These are phyloP conservation scores for Boletus rufocinnamomeus DNA, from an alignment of 768 basidiomycete genomes.

Conservation along the genomic window DNA sequence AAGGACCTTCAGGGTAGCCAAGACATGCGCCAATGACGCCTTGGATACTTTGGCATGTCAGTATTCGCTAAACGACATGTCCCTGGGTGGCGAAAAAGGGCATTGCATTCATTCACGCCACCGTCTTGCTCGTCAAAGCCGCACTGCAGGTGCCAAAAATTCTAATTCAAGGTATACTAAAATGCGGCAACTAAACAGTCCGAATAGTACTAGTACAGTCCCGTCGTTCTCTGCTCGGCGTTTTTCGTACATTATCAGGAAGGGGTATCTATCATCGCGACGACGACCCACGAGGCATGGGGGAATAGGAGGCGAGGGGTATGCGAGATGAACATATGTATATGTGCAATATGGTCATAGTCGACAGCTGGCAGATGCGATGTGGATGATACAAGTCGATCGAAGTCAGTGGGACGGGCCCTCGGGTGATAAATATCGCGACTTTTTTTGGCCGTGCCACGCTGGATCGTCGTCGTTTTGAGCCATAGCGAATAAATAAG, in stretches of 20 bases:
- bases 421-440: conserved; percentile 29
- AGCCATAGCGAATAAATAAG: conserved; percentile 35
- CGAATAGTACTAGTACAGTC: conserved; percentile 37
- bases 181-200: conserved; percentile 34
- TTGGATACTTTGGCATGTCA: conserved; percentile 19
- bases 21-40: conserved; percentile 17
- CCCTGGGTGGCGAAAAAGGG: conserved; percentile 28
- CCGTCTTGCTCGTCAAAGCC: conserved; percentile 4
- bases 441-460: conserved; percentile 27
- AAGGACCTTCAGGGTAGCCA: conserved; percentile 16
- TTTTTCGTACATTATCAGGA: conserved; percentile 30
- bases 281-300: conserved; percentile 25
- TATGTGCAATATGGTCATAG: conserved; percentile 35
- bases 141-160: conserved; percentile 28
- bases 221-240: conserved; percentile 30
- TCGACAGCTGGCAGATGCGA: conserved; percentile 27
- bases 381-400: conserved; percentile 34
- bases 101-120: conserved; percentile 17
- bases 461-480: conserved; percentile 31
- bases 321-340: conserved; percentile 24
- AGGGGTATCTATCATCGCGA: conserved; percentile 38
- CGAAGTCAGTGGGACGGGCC: conserved; percentile 7
- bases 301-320: conserved; percentile 16
- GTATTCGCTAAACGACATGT: conserved; percentile 19
- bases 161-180: conserved; percentile 41